These are phyloP conservation scores for Pythium myriotylum DNA, from an alignment of 352 stramenopile species.

Conservation along the genomic window DNA sequence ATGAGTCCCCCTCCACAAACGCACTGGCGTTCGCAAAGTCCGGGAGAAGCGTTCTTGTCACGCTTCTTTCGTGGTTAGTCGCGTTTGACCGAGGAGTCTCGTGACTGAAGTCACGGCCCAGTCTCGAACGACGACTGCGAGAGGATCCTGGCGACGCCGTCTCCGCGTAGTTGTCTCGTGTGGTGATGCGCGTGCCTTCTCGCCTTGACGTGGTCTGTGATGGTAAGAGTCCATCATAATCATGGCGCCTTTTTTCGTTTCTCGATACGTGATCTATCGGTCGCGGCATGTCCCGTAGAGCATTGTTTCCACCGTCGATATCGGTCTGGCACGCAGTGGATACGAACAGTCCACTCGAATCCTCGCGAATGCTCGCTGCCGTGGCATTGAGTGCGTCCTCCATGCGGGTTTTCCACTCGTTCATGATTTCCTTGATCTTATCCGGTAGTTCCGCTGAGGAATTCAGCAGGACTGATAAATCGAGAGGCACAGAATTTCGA, in stretches of 20 bases:
- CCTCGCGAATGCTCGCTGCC: constrained; percentile 14
- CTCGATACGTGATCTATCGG: too few relatives aligned
- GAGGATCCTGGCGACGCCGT: background rate
- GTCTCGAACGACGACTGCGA: background rate
- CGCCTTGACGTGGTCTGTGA: too few relatives aligned
- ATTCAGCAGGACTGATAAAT: constrained; percentile 59
- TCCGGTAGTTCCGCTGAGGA: constrained; percentile 57
- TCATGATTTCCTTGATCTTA: constrained; percentile 59
- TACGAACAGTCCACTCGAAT: background rate
- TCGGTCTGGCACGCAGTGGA: constrained; percentile 25
- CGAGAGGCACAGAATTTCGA: constrained; percentile 14
- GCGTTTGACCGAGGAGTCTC: background rate
- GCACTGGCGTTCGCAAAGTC: constrained; percentile 25
- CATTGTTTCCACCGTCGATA: background rate
- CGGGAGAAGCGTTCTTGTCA: constrained; percentile 16
- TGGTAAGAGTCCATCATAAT: too few relatives aligned
- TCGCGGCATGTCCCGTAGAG: too few relatives aligned
- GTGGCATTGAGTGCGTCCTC: constrained; percentile 40
- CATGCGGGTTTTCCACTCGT: constrained; percentile 66
- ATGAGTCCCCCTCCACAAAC: constrained; percentile 22
- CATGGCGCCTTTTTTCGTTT: too few relatives aligned
- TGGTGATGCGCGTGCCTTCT: too few relatives aligned
- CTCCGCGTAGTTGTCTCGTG: too few relatives aligned
- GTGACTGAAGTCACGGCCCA: background rate
- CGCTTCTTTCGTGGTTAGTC: constrained; percentile 2